Evolutionary conservation across 495 filamentous ascomycete genomes (phyloP).

Genomic region (Podospora conica): DNA sequence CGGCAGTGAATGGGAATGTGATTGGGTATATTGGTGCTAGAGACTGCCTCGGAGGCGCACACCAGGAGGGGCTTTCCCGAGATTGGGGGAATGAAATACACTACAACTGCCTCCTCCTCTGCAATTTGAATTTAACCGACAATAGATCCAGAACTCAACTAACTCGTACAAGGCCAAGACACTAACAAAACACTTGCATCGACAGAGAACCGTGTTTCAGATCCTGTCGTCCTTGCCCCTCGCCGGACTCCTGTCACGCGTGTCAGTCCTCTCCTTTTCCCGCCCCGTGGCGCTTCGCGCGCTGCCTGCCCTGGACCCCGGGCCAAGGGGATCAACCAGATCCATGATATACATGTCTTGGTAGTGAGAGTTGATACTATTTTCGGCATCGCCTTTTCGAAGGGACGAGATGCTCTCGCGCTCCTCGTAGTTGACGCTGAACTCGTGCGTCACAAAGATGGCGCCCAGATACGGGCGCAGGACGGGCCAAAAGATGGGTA

Average conservation of each 20-base stretch:
- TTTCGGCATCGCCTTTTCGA: neutral
- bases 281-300: too few relatives aligned
- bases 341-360: neutral
- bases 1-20: too few relatives aligned
- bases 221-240: neutral
- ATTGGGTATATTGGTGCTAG: too few relatives aligned
- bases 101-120: too few relatives aligned
- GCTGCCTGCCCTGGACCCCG: too few relatives aligned
- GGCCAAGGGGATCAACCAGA: neutral
- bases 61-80: neutral
- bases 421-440: conserved; percentile 26
- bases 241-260: neutral
- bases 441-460: conserved; percentile 31
- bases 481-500: conserved; percentile 32
- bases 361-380: neutral
- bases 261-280: neutral
- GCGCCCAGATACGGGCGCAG: conserved; percentile 22
- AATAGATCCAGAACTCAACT: neutral
- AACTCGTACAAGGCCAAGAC: neutral
- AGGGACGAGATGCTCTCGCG: neutral
- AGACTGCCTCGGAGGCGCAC: too few relatives aligned
- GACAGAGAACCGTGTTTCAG: neutral
- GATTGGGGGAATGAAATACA: neutral
- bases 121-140: neutral
- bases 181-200: neutral